Base-by-base conservation (phyloP, 306 rosid genomes). In the Cicer pinnatifidum region DNA sequence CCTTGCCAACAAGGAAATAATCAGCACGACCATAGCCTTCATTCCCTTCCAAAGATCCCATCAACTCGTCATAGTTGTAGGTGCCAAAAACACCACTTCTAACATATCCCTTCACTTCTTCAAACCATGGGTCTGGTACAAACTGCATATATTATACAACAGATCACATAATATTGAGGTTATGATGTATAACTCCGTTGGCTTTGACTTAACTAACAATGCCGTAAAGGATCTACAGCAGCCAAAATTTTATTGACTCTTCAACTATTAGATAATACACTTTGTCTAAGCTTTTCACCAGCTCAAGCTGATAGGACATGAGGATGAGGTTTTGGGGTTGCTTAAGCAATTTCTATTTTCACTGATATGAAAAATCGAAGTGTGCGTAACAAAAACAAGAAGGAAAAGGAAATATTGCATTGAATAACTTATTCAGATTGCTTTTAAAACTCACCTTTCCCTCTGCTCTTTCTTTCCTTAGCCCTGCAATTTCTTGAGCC, bases 1-100 rank as follows among this genome's bases (percentile, higher is more conserved):
- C 97, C 74, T 91, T 83, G 52, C 95, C 98, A 67, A 94, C 97
- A 46, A 94, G 98, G 84, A 94, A 94, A 78, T 94, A 94, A 81
- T 94, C 98, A 58, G 88, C 97, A 41, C 85, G 88, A 44, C 98
- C 98, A 75, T 78, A 94, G 12, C 98, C 97, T 86, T 91, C 96
- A 78, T 89, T 88, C 69, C 95, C 98, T 85, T 94, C 97, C 84
- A 94, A 82, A 46, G 97, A 94, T 35, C 90, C 93, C 46, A 94
- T 88, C 82, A 94, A 67, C 39, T 91, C 90, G 11, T 86, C 84
- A 17, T 89, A 94, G 76, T 82, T 83, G 86, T 75, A 75, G 0
- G 83, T 15, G 11, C 98, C 98, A 67, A 91, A 94, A 73, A 81
- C 91, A 52, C 98, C 98, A 78, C 98, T 94, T 86, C 84, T 83